Evolutionary conservation across 2,329 filamentous ascomycete species (phyloP), one percentile per base, ranked within the genome.

Genomic region (Apiospora kogelbergensis): DNA sequence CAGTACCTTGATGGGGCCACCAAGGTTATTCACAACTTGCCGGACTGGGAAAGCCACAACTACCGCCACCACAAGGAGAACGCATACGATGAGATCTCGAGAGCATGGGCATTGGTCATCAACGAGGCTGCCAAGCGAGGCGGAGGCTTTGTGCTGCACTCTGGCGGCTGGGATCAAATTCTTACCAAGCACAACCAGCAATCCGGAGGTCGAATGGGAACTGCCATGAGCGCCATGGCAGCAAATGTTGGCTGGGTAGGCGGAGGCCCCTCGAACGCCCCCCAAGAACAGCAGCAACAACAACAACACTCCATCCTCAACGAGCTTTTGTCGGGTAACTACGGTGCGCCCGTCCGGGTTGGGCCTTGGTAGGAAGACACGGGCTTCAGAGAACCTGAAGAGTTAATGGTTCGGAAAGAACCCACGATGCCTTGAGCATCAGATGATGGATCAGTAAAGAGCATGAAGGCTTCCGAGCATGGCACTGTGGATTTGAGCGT

Each of bases 51-150:
- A 74, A 93, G 90, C 60, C 92, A 92, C 70, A 90, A 93, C 71
- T 92, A 98, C 82, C 95, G 95, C 73, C 88, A 97, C 75, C 93
- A 97, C 83, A 98, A 98, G 81, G 92, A 97, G 73, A 94, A 94
- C 72, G 95, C 95, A 7, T 99, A 99, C 78, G 95, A 99, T 76
- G 96, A 98, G 78, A 95, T 99, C 72, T 91, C 93, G 33, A 94
- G 92, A 76, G 96, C 96, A 1, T 99, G 96, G 96, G 91, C 93
- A 20, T 81, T 97, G 73, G 95, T 97, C 65, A 92, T 99, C 74
- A 91, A 91, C 71, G 96, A 99, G 80, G 94, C 94, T 1, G 91
- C 92, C 26, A 98, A 98, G 84, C 89, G 93, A 73, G 95, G 94
- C 13, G 95, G 94, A 37, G 96, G 96, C 42, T 96, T 98, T 75